Percentiles rank a stretch among this genome's conserved stretches.
These are phyloP conservation scores for Claviceps spartinae DNA, from an alignment of 2,329 filamentous ascomycete genomes.

Conservation along the genomic window DNA sequence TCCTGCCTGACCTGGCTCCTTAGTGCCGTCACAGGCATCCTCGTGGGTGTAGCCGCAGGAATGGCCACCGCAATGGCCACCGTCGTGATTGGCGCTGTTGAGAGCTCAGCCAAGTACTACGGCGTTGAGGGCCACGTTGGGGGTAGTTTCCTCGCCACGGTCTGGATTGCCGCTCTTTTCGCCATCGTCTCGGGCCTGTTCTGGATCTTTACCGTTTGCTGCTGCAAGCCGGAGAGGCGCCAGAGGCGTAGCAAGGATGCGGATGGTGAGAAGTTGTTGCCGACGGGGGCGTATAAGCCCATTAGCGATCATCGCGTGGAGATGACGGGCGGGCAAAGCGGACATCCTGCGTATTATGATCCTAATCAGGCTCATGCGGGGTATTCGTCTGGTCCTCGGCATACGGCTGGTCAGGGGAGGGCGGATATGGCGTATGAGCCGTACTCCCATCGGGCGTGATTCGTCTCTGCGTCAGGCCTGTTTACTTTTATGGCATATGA, in stretches of 20 bases:
- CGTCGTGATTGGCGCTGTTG: conserved; percentile 44
- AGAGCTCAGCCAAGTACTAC: conserved; percentile 51
- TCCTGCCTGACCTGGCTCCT: conserved; percentile 73
- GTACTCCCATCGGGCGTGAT: conserved; percentile 43
- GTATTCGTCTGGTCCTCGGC: conserved; percentile 17
- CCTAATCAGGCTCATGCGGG: conserved; percentile 12
- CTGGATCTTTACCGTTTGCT: conserved; percentile 88
- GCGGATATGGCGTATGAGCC: conserved; percentile 49
- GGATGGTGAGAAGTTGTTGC: conserved; percentile 38
- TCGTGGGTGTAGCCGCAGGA: conserved; percentile 48
- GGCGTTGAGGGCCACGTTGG: conserved; percentile 56
- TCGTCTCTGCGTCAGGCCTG: background rate
- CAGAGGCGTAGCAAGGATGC: conserved; percentile 16
- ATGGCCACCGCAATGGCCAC: conserved; percentile 64
- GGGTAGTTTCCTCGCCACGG: conserved; percentile 52
- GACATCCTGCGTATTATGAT: conserved; percentile 19
- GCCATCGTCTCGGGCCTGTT: conserved; percentile 65
- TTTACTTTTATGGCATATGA: too few species aligned
- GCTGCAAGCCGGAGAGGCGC: conserved; percentile 49
- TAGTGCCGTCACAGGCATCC: conserved; percentile 44
- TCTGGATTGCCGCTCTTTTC: conserved; percentile 73
- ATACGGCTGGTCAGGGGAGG: conserved; percentile 28
- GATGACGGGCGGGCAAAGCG: conserved; percentile 17
- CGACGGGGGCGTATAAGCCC: conserved; percentile 25
- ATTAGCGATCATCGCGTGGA: conserved; percentile 19